Conservation (phyloP, 139 green algal species). For the Chlamydomonas incerta region DNA sequence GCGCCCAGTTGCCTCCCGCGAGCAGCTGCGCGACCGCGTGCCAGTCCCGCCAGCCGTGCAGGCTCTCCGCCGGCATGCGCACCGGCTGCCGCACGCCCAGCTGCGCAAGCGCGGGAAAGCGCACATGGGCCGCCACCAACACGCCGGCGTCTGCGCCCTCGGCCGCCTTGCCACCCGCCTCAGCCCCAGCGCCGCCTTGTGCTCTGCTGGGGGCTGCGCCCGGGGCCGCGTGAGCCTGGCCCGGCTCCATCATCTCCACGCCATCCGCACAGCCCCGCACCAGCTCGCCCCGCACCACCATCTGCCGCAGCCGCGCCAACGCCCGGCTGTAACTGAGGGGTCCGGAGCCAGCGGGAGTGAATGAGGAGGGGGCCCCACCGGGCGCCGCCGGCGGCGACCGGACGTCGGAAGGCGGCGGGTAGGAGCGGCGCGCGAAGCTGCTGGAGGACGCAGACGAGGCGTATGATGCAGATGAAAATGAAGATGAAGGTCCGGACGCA, state of each 20-base stretch:
- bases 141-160: not conserved
- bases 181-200: not conserved
- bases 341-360: not conserved
- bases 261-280: not conserved
- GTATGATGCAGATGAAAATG: too few species aligned
- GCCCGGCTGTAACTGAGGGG: not conserved
- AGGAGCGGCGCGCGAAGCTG: too few species aligned
- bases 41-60: conserved; percentile 4
- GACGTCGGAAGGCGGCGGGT: too few species aligned
- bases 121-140: not conserved
- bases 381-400: not conserved
- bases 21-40: not conserved
- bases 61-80: not conserved
- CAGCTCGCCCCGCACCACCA: conserved; percentile 1
- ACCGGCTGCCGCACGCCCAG: conserved; percentile 18
- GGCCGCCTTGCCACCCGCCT: too few species aligned
- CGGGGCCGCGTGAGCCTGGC: too few species aligned
- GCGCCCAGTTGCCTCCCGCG: not conserved
- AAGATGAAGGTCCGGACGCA: too few species aligned
- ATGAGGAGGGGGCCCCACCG: not conserved
- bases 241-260: too few species aligned
- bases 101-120: not conserved
- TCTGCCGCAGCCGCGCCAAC: not conserved
- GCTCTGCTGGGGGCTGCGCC: not conserved
- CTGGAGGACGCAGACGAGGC: too few species aligned